Conservation (phyloP, 2,329 filamentous ascomycete genomes). For the Coniochaeta prunicola region DNA sequence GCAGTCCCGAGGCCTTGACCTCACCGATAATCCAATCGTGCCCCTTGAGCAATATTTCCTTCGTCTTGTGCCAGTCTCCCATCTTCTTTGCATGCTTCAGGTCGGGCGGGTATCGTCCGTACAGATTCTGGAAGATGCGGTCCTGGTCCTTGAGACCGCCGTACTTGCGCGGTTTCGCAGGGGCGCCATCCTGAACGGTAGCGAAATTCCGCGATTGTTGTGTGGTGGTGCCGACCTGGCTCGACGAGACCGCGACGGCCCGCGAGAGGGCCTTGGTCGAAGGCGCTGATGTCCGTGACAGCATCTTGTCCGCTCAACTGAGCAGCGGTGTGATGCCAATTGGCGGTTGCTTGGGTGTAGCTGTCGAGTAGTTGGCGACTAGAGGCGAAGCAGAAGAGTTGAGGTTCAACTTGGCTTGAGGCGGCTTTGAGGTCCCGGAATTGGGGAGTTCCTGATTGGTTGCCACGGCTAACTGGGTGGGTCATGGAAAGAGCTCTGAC, state of each 20-base stretch:
- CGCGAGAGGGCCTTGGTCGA: constrained; percentile 31
- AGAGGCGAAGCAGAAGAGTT: constrained; percentile 8
- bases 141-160: constrained; percentile 93
- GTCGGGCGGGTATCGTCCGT: constrained; percentile 85
- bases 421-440: not conserved
- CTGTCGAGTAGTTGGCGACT: constrained; percentile 8
- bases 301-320: constrained; percentile 33
- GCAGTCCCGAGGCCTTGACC: constrained; percentile 91
- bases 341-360: constrained; percentile 14
- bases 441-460: constrained; percentile 12
- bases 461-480: constrained; percentile 3
- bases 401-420: not conserved
- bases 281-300: constrained; percentile 34
- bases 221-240: not conserved
- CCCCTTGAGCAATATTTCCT: constrained; percentile 94
- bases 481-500: not conserved
- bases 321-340: constrained; percentile 22
- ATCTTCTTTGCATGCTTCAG: constrained; percentile 94
- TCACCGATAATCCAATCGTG: constrained; percentile 99
- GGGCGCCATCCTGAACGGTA: constrained; percentile 67
- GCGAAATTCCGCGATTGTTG: constrained; percentile 66
- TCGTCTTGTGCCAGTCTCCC: constrained; percentile 99
- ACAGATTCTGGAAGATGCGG: constrained; percentile 98
- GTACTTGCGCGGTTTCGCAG: constrained; percentile 58
- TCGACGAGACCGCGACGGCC: constrained; percentile 28